Evolutionary conservation across 371 early-diverging fungal species (phyloP).

Genomic region (Mortierella sp.): DNA sequence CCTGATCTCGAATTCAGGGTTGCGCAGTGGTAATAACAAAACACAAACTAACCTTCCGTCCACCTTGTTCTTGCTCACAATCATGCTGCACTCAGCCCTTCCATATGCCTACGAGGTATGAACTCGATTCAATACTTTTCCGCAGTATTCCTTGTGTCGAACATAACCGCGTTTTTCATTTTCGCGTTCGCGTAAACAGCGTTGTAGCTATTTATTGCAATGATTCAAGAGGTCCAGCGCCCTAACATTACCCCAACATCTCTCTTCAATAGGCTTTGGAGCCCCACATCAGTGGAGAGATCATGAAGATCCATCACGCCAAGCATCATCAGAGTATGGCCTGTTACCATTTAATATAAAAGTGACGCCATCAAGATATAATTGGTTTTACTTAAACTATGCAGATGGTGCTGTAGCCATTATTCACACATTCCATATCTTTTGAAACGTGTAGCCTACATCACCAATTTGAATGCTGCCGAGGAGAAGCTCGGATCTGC

Average conservation of each 20-base stretch:
- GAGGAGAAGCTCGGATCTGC: conserved; percentile 83
- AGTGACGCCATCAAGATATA: conserved; percentile 21
- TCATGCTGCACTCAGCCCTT: conserved; percentile 54
- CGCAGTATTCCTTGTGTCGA: no score
- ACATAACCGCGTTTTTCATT: background rate
- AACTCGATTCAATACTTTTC: background rate
- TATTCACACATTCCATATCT: background rate
- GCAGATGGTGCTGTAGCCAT: conserved; percentile 15
- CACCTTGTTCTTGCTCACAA: background rate
- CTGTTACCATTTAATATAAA: background rate
- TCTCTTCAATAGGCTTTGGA: conserved; percentile 88
- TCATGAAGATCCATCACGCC: conserved; percentile 96
- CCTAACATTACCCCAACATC: background rate
- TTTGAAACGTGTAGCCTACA: conserved; percentile 59
- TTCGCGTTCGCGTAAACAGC: background rate
- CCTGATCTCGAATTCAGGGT: background rate
- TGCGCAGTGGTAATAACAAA: conserved; percentile 4
- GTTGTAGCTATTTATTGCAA: background rate
- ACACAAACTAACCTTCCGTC: background rate
- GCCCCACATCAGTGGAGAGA: conserved; percentile 93
- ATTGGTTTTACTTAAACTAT: background rate
- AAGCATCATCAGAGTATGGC: conserved; percentile 91
- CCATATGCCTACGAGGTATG: conserved; percentile 79
- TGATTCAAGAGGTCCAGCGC: background rate
- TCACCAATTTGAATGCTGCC: conserved; percentile 68